Evolutionary conservation across 164 flowering plant species (phyloP).

Genomic region (Macadamia tetraphylla): DNA sequence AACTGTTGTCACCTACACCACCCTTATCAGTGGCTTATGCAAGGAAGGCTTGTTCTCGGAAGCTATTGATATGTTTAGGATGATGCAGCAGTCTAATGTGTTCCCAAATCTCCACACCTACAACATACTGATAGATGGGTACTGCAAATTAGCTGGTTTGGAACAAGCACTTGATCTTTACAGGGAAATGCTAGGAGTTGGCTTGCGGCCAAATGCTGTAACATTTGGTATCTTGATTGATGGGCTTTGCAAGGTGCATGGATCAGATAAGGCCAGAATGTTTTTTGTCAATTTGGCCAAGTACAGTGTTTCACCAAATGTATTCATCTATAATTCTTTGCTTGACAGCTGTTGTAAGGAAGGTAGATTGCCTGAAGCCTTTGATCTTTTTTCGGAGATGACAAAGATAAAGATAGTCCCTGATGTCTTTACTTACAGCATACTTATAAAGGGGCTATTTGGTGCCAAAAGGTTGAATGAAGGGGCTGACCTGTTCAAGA

Average conservation of each 20-base stretch:
- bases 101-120: slow-evolving; percentile 60
- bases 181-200: slow-evolving; percentile 38
- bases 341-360: slow-evolving; percentile 48
- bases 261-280: slow-evolving; percentile 34
- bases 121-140: slow-evolving; percentile 57
- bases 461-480: slow-evolving; percentile 35
- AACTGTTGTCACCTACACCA: slow-evolving; percentile 56
- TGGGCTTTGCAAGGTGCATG: slow-evolving; percentile 50
- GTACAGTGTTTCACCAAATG: slow-evolving; percentile 48
- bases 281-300: slow-evolving; percentile 45
- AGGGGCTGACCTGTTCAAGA: slow-evolving; percentile 31
- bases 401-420: slow-evolving; percentile 30
- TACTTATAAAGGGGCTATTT: slow-evolving; percentile 61
- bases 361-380: slow-evolving; percentile 34
- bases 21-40: slow-evolving; percentile 51
- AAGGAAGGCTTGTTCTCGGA: slow-evolving; percentile 34
- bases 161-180: slow-evolving; percentile 38
- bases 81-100: slow-evolving; percentile 39
- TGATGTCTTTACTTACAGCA: slow-evolving; percentile 58
- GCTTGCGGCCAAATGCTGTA: slow-evolving; percentile 47
- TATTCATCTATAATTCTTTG: slow-evolving; percentile 51
- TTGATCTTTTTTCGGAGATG: slow-evolving; percentile 43
- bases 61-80: slow-evolving; percentile 41
- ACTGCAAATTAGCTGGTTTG: slow-evolving; percentile 37
- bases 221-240: slow-evolving; percentile 54